Conservation (phyloP, 2,329 filamentous ascomycete species). For the Lachnellula cervina region DNA sequence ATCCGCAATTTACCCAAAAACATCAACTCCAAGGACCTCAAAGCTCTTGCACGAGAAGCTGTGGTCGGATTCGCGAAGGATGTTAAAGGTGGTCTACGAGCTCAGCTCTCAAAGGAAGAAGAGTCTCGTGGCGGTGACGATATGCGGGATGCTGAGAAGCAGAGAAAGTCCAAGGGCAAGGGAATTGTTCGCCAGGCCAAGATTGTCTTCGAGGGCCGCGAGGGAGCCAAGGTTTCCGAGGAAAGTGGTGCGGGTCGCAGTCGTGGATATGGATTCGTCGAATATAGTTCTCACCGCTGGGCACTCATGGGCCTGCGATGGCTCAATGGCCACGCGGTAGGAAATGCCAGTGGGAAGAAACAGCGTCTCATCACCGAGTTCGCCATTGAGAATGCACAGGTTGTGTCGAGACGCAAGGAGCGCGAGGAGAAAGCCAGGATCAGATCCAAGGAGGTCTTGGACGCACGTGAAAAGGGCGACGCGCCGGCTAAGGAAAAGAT, state of each 20-base stretch:
- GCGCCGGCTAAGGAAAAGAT: conserved; percentile 32
- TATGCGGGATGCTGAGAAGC: conserved; percentile 73
- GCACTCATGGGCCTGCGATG: conserved; percentile 92
- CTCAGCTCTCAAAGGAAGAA: conserved; percentile 86
- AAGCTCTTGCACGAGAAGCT: conserved; percentile 85
- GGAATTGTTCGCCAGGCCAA: conserved; percentile 90
- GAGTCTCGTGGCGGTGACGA: conserved; percentile 71
- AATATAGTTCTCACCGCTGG: conserved; percentile 90
- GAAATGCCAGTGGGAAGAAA: conserved; percentile 66
- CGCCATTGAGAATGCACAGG: conserved; percentile 95
- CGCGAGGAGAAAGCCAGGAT: conserved; percentile 52
- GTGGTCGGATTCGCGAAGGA: conserved; percentile 91
- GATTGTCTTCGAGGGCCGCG: conserved; percentile 83
- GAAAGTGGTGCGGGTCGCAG: conserved; percentile 73
- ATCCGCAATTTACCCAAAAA: conserved; percentile 85
- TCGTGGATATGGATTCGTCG: conserved; percentile 94
- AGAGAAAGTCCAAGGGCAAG: conserved; percentile 76
- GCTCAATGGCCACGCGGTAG: conserved; percentile 72
- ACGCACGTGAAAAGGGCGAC: conserved; percentile 29
- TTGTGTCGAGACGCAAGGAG: conserved; percentile 73
- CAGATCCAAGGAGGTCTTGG: conserved; percentile 32
- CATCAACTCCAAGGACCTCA: conserved; percentile 80
- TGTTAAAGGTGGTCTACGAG: conserved; percentile 70
- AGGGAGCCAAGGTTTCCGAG: conserved; percentile 80
- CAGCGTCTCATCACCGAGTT: conserved; percentile 94